Percentiles rank a stretch among this genome's conserved stretches.
Evolutionary conservation across 2,329 filamentous ascomycete genomes (phyloP).

Genomic region (Lojkania enalia): DNA sequence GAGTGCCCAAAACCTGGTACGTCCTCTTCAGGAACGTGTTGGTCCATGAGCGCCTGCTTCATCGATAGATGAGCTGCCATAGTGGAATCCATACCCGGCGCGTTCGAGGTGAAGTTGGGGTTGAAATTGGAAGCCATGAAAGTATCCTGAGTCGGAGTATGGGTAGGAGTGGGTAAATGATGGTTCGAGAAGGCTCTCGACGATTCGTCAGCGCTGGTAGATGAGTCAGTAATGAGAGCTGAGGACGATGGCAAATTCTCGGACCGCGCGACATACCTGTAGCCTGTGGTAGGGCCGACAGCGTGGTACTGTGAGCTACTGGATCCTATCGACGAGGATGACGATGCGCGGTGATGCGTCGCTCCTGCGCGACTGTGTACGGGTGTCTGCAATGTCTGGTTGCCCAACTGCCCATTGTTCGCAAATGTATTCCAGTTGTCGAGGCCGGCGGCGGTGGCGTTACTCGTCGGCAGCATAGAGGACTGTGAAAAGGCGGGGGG

Average conservation of each 20-base stretch:
- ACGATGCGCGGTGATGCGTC: constrained; percentile 45
- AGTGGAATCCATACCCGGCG: constrained; percentile 47
- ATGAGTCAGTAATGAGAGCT: constrained; percentile 40
- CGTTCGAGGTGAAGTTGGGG: constrained; percentile 49
- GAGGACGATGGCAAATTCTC: constrained; percentile 49
- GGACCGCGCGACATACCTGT: constrained; percentile 51
- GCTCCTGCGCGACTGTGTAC: constrained; percentile 29
- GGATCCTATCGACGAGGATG: constrained; percentile 45
- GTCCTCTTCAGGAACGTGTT: constrained; percentile 53
- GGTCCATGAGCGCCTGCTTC: constrained; percentile 61
- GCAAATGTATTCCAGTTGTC: constrained; percentile 38
- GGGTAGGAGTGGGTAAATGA: constrained; percentile 58
- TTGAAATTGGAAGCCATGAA: constrained; percentile 54
- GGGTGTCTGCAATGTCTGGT: constrained; percentile 39
- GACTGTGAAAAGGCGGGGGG: constrained; percentile 31
- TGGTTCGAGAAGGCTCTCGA: constrained; percentile 53
- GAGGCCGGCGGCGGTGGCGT: constrained; percentile 27
- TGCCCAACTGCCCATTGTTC: constrained; percentile 31
- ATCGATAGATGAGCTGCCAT: constrained; percentile 62
- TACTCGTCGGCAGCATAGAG: constrained; percentile 33
- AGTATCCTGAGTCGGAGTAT: constrained; percentile 57
- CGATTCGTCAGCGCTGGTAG: constrained; percentile 38
- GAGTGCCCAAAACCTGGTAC: constrained; percentile 57
- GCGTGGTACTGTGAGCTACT: constrained; percentile 40
- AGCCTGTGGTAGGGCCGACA: constrained; percentile 30